These are phyloP conservation scores for Phytopythium chamaehyphon DNA, from an alignment of 352 stramenopile species.

Conservation along the genomic window DNA sequence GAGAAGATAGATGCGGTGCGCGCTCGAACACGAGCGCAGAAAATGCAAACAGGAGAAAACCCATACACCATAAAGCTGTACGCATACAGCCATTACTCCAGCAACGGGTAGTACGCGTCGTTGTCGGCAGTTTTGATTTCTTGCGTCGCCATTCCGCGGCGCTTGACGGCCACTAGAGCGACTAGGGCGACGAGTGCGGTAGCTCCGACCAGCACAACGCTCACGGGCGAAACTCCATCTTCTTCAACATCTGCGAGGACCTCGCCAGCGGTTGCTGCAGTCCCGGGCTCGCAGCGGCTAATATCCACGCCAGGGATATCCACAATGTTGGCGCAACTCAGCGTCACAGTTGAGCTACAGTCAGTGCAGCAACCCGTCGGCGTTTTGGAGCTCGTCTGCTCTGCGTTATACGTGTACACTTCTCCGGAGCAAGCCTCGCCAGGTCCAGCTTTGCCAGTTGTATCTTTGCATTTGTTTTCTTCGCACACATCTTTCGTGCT, in stretches of 20 bases:
- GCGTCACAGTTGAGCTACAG: neutral
- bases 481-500: too few species aligned
- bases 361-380: neutral
- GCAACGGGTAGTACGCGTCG: conserved; percentile 11
- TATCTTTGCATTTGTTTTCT: too few species aligned
- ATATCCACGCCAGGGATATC: neutral
- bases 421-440: too few species aligned
- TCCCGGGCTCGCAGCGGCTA: neutral
- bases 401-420: neutral
- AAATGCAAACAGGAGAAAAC: too few species aligned
- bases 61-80: neutral
- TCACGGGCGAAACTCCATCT: neutral
- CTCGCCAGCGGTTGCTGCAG: neutral
- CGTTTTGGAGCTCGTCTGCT: neutral
- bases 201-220: neutral
- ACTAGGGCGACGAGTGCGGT: conserved; percentile 9
- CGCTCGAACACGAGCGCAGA: too few species aligned
- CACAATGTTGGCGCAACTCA: neutral
- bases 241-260: neutral
- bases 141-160: neutral
- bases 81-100: neutral
- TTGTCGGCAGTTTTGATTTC: conserved; percentile 1
- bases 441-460: too few species aligned
- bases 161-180: conserved; percentile 6
- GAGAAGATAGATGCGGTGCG: too few species aligned